Evolutionary conservation across 768 basidiomycete species (phyloP).

Genomic region (Gautieria morchelliformis): DNA sequence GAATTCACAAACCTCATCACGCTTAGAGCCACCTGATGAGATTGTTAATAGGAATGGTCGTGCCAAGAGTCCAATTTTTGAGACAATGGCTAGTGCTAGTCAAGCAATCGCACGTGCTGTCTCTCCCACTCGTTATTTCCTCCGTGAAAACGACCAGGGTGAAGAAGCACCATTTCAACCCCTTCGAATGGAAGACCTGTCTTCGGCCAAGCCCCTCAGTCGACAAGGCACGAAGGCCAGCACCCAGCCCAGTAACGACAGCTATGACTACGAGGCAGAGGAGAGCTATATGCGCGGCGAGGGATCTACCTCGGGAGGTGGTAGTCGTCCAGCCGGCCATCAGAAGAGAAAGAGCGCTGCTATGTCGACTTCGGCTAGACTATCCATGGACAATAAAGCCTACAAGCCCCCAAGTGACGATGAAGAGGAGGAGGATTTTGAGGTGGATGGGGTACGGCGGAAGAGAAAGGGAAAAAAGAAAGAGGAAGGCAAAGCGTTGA

Average conservation of each 20-base stretch:
- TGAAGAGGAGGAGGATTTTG: constrained; percentile 52
- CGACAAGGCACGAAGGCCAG: constrained; percentile 4
- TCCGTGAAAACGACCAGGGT: constrained; percentile 53
- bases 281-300: constrained; percentile 32
- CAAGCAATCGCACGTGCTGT: constrained; percentile 46
- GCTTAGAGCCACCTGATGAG: constrained; percentile 1
- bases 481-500: constrained; percentile 48
- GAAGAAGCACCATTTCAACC: constrained; percentile 27
- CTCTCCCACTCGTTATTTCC: constrained; percentile 48
- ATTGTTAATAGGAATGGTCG: constrained; percentile 27
- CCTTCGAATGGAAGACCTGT: constrained; percentile 18
- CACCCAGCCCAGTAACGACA: constrained; percentile 23
- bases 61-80: constrained; percentile 57
- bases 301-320: neutral
- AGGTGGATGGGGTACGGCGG: constrained; percentile 42
- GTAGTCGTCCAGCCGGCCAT: constrained; percentile 27
- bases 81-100: constrained; percentile 32
- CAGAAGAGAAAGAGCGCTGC: constrained; percentile 24
- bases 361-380: constrained; percentile 29
- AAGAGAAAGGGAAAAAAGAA: constrained; percentile 40
- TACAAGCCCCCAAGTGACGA: constrained; percentile 63
- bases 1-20: neutral
- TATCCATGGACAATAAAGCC: constrained; percentile 73
- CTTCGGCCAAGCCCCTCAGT: constrained; percentile 23
- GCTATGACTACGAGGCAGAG: constrained; percentile 74